phyloP scores from a whole-genome alignment of 2,329 filamentous ascomycete species.

The Alternaria ventricosa region DNA sequence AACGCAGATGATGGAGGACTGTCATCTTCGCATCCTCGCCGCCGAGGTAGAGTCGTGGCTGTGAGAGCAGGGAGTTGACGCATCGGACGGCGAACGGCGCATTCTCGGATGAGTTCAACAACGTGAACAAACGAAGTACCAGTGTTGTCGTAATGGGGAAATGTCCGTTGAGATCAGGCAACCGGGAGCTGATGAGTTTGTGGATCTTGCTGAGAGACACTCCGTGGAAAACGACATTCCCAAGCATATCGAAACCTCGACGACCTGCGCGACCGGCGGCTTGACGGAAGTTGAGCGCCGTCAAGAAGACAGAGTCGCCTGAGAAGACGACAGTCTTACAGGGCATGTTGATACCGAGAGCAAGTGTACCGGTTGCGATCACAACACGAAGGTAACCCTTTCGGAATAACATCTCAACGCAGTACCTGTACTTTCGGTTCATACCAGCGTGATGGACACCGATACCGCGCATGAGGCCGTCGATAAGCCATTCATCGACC shows the following conservation, averaged over 20 bases:
- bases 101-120: constrained; percentile 70
- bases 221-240: constrained; percentile 80
- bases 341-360: constrained; percentile 74
- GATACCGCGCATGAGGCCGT: constrained; percentile 70
- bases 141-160: constrained; percentile 79
- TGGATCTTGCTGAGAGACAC: constrained; percentile 67
- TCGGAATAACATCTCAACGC: constrained; percentile 76
- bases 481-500: constrained; percentile 62
- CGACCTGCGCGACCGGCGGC: constrained; percentile 78
- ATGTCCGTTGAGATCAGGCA: constrained; percentile 77
- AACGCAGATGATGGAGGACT: constrained; percentile 77
- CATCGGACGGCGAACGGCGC: constrained; percentile 67
- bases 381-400: constrained; percentile 74
- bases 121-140: constrained; percentile 70
- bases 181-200: constrained; percentile 73
- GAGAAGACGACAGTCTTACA: constrained; percentile 82
- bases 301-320: constrained; percentile 75
- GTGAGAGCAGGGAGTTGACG: constrained; percentile 71
- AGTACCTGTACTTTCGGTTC: constrained; percentile 77
- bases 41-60: constrained; percentile 73
- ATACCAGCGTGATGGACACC: constrained; percentile 82
- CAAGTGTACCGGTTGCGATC: constrained; percentile 77
- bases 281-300: constrained; percentile 77
- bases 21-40: constrained; percentile 71
- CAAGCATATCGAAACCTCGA: constrained; percentile 79